Percentiles rank a stretch among this genome's conserved stretches.
Conservation (phyloP, 2,329 filamentous ascomycete genomes). For the Fusarium sp. region DNA sequence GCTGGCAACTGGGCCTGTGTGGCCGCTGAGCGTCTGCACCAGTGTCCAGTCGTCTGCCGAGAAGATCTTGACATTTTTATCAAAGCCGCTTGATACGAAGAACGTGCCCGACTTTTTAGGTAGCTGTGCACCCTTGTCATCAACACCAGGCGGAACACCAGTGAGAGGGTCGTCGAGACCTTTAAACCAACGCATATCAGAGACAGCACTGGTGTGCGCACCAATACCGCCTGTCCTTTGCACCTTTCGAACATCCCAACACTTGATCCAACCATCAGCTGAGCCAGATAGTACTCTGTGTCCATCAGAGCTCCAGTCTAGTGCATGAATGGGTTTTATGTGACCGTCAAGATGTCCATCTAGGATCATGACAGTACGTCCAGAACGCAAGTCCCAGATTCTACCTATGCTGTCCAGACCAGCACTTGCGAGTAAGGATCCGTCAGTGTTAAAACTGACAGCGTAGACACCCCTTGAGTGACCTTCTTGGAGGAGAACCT, state of each 20-base stretch:
- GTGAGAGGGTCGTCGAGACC: slow-evolving; percentile 79
- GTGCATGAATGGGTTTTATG: slow-evolving; percentile 90
- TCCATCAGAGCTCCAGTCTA: slow-evolving; percentile 93
- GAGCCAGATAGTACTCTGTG: slow-evolving; percentile 93
- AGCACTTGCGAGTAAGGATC: slow-evolving; percentile 89
- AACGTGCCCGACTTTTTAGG: slow-evolving; percentile 93
- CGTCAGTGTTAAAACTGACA: slow-evolving; percentile 89
- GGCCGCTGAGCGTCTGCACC: slow-evolving; percentile 86
- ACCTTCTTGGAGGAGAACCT: slow-evolving; percentile 90
- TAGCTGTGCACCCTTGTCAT: slow-evolving; percentile 70
- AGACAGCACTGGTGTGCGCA: slow-evolving; percentile 90
- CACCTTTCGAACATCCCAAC: slow-evolving; percentile 95
- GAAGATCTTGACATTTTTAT: slow-evolving; percentile 94
- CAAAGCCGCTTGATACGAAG: slow-evolving; percentile 89
- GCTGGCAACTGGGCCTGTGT: slow-evolving; percentile 91
- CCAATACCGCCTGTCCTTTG: slow-evolving; percentile 85
- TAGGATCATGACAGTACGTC: slow-evolving; percentile 93
- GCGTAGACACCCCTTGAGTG: slow-evolving; percentile 94
- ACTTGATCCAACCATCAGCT: slow-evolving; percentile 95
- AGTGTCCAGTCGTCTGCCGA: slow-evolving; percentile 96
- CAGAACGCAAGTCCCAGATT: slow-evolving; percentile 93
- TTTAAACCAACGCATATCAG: slow-evolving; percentile 93
- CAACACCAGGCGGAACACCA: slow-evolving; percentile 66
- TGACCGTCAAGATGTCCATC: slow-evolving; percentile 83
- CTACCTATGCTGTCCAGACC: slow-evolving; percentile 94